A percentile compares a stretch with the other conserved stretches of the same genome.
These are phyloP conservation scores for Fusarium succisae DNA, from an alignment of 2,329 filamentous ascomycete species.

Conservation along the genomic window DNA sequence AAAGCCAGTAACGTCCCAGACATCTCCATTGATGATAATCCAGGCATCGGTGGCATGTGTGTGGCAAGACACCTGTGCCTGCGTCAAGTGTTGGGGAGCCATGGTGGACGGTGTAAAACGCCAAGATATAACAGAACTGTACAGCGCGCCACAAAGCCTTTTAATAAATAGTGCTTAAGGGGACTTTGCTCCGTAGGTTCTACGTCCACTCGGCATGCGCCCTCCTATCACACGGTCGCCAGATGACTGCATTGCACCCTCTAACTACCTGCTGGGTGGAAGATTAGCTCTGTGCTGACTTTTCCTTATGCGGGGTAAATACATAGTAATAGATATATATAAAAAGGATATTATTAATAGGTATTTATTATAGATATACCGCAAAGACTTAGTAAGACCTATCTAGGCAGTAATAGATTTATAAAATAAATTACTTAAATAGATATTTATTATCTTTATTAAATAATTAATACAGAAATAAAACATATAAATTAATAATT, in stretches of 20 bases:
- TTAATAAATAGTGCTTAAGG: not conserved
- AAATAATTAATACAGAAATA: too few species aligned
- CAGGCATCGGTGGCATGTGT: not conserved
- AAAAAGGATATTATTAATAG: too few species aligned
- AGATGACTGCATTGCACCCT: not conserved
- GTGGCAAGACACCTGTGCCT: not conserved
- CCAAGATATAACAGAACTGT: not conserved
- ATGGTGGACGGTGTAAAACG: rapidly evolving
- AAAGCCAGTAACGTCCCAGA: not conserved
- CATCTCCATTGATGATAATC: not conserved
- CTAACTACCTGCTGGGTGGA: not conserved
- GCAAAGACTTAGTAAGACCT: too few species aligned
- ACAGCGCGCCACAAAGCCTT: rapidly evolving
- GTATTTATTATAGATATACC: too few species aligned
- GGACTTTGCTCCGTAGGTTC: not conserved
- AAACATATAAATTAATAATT: too few species aligned
- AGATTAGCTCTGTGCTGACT: not conserved
- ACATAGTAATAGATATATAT: too few species aligned
- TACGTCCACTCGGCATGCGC: not conserved
- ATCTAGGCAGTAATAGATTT: too few species aligned
- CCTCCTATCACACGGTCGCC: not conserved
- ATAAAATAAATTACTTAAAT: too few species aligned
- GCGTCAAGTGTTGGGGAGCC: not conserved
- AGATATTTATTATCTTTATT: too few species aligned
- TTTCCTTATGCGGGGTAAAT: not conserved